Base-by-base conservation (phyloP, 78 protist genomes). In the Dictyostelium intermedium region DNA sequence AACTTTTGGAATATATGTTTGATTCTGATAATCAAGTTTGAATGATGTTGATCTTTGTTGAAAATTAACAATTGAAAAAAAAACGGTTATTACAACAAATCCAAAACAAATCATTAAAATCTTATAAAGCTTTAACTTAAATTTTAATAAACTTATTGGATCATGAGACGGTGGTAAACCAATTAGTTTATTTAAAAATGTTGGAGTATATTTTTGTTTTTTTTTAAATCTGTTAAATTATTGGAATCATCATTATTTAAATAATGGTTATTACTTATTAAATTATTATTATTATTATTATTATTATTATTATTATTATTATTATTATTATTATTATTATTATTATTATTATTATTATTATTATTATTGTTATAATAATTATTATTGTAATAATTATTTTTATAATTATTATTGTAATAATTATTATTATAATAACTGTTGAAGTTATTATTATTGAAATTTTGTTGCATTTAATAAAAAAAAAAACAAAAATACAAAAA, bases 141-240 rank as follows among this genome's bases (percentile, higher is more conserved):
- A 66, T 27, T 66, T 66, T 66, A 66, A 66, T 66, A 66, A 66
- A 27, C 74, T 66, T 23, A 66, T 27, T n/a, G 34, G 39, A 27
- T 66, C 74, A 66, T 66, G 74, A 3, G 74, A 66, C 11, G 74
- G 74, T 66, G 74, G 74, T 27, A 66, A 66, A 11, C 74, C 74
- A 66, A 66, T 27, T 66, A 66, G 27, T 66, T 30, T 66, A 27
- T 66, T 66, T 11, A 66, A 66, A 66, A 66, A 27, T 66, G 74
- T 66, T 66, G 74, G 74, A 3, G 18, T 11, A 27, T 66, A 66
- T 66, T 66, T 13, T 53, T 53, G 63, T 53, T 53, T 25, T 66
- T 66, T 25, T 63, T 60, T 16, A 50, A 50, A 16, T 50, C 23
- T 50, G 20, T 18, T 16, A 3, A 1, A 45, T 45, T 45, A 7